These are phyloP conservation scores for Aspergillus floridensis DNA, from an alignment of 2,329 filamentous ascomycete genomes.

Conservation along the genomic window DNA sequence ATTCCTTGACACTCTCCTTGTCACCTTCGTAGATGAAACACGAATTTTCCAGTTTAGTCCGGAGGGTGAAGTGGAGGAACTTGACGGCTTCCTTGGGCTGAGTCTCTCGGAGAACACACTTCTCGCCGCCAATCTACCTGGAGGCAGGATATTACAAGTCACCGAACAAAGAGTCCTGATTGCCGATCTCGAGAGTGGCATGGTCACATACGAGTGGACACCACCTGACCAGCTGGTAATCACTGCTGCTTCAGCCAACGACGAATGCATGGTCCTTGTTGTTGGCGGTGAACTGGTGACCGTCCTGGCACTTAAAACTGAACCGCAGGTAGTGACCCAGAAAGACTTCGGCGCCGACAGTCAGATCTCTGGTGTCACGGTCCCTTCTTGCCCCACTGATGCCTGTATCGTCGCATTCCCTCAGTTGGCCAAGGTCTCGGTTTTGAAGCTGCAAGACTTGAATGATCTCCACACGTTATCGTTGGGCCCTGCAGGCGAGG, in stretches of 20 bases:
- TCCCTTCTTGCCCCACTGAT: constrained; percentile 61
- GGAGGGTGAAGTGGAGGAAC: constrained; percentile 79
- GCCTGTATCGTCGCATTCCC: constrained; percentile 85
- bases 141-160: constrained; percentile 69
- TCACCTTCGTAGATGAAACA: constrained; percentile 81
- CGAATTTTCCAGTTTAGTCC: constrained; percentile 73
- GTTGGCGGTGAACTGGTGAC: constrained; percentile 71
- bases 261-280: constrained; percentile 68
- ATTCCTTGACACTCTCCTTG: constrained; percentile 65
- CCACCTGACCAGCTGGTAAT: constrained; percentile 56
- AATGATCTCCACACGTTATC: constrained; percentile 63
- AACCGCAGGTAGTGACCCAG: constrained; percentile 57
- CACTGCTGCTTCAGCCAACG: constrained; percentile 74
- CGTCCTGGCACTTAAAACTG: constrained; percentile 62
- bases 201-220: constrained; percentile 47
- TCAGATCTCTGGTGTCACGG: constrained; percentile 81
- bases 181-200: constrained; percentile 54
- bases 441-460: constrained; percentile 68
- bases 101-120: constrained; percentile 69
- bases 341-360: constrained; percentile 64
- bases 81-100: constrained; percentile 72
- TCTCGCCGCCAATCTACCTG: constrained; percentile 63
- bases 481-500: constrained; percentile 64
- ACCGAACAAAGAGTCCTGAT: constrained; percentile 64
- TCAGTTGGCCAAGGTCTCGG: constrained; percentile 73